phyloP scores from a whole-genome alignment of 257 asterid genomes.

The Plantago elongata region DNA sequence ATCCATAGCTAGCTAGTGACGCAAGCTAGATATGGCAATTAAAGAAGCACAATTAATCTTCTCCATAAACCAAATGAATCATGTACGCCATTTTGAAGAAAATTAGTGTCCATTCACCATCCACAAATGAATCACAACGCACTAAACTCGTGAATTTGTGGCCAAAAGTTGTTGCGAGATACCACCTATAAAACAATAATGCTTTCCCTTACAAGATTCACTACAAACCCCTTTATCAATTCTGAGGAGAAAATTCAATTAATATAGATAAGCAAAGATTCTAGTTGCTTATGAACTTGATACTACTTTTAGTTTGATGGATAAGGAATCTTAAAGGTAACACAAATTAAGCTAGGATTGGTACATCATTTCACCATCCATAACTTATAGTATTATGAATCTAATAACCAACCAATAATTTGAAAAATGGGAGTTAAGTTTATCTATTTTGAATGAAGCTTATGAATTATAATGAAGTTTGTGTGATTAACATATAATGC shows the following conservation, averaged over 20 bases:
- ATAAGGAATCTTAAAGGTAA: constrained; percentile 48
- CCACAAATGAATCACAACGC: constrained; percentile 60
- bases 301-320: constrained; percentile 27
- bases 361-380: no score
- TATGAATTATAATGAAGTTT: no score
- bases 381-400: no score
- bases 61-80: constrained; percentile 9
- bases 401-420: no score
- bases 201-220: not conserved
- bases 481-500: no score
- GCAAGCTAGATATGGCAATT: constrained; percentile 4
- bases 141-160: constrained; percentile 43
- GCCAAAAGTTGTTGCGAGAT: constrained; percentile 13
- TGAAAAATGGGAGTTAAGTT: no score
- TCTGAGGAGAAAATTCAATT: constrained; percentile 8
- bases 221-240: not conserved
- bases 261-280: constrained; percentile 22
- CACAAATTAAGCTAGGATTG: not conserved
- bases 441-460: no score
- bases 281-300: constrained; percentile 27
- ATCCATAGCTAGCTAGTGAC: not conserved
- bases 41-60: not conserved
- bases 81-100: constrained; percentile 31
- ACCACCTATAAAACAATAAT: no score
- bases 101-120: constrained; percentile 54